Base-by-base conservation (phyloP, 495 filamentous ascomycete species). In the Hypoxylon perforatum region DNA sequence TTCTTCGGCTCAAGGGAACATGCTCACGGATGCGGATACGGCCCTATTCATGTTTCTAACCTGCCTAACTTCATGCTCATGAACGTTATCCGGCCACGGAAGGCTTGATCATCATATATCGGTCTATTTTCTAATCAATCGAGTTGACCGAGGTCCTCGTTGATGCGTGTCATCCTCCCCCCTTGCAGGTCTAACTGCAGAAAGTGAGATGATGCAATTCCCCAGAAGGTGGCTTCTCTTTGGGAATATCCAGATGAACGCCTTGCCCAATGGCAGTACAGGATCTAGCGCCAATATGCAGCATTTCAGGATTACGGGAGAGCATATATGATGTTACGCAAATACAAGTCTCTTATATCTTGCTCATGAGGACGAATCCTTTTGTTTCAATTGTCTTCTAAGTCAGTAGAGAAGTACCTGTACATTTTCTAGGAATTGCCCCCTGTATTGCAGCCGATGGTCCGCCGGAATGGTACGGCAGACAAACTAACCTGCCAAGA, bases 381-480 rank as follows among this genome's bases (percentile, higher is more conserved):
- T 17, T 36, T 23, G 21, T 22, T 46, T 15, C 15, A 11, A 42
- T 39, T 17, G 57, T 42, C 30, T 41, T 0, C 21, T 25, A 30
- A 25, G n/a, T 33, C 7, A 10, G 11, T 10, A 33, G 3, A n/a
- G 11, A 64, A 60, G 60, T 69, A 69, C 45, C 50, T 50, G 18
- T 69, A 69, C 65, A 60, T 61, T 52, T 2, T 3, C 21, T 6
- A 23, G 15, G 39, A 44, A 28, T 49, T 15, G 3, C 10, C 53
- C 65, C 59, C 42, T 46, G 52, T 18, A 19, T 25, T 48, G 49
- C n/a, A 42, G 41, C 35, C 28, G 25, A 1, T 56, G 55, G 60
- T 59, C 65, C 65, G 39, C 39, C 47, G 38, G 55, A 38, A 69
- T 69, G 60, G 65, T 57, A 69, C 65, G 60, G 60, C 50, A 69